Evolutionary conservation across 2,329 filamentous ascomycete species (phyloP).

Genomic region (Ascochyta clinopodiicola): DNA sequence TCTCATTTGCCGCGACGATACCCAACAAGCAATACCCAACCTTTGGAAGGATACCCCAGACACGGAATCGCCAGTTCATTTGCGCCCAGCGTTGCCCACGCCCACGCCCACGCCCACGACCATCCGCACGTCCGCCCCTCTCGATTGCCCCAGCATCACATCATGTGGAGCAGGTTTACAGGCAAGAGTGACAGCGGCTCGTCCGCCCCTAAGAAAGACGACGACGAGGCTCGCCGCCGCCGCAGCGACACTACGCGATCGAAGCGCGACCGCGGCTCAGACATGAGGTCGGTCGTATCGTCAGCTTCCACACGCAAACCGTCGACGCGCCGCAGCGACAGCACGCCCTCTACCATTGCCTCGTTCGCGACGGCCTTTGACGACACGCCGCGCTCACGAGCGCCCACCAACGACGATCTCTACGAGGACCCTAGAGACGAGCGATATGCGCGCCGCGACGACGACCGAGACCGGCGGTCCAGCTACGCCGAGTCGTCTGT

Average conservation of each 20-base stretch:
- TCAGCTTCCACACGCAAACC: conserved; percentile 44
- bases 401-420: conserved; percentile 39
- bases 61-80: conserved; percentile 15
- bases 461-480: conserved; percentile 38
- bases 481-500: conserved; percentile 41
- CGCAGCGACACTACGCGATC: conserved; percentile 38
- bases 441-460: conserved; percentile 31
- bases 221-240: conserved; percentile 37
- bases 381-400: conserved; percentile 33
- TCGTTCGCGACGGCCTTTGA: conserved; percentile 51
- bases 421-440: conserved; percentile 41
- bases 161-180: conserved; percentile 49
- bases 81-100: conserved; percentile 29
- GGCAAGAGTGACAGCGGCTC: conserved; percentile 46
- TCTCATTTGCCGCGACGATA: conserved; percentile 32
- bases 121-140: conserved; percentile 21
- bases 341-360: conserved; percentile 42
- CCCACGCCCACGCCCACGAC: conserved; percentile 30
- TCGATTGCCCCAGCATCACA: conserved; percentile 29
- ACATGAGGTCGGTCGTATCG: conserved; percentile 45
- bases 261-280: conserved; percentile 40
- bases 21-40: conserved; percentile 26
- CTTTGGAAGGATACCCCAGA: conserved; percentile 12
- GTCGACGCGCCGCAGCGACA: conserved; percentile 34
- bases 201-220: conserved; percentile 29